phyloP scores from a whole-genome alignment of 2,329 filamentous ascomycete species.

The Myriosclerotinia duriaeana region DNA sequence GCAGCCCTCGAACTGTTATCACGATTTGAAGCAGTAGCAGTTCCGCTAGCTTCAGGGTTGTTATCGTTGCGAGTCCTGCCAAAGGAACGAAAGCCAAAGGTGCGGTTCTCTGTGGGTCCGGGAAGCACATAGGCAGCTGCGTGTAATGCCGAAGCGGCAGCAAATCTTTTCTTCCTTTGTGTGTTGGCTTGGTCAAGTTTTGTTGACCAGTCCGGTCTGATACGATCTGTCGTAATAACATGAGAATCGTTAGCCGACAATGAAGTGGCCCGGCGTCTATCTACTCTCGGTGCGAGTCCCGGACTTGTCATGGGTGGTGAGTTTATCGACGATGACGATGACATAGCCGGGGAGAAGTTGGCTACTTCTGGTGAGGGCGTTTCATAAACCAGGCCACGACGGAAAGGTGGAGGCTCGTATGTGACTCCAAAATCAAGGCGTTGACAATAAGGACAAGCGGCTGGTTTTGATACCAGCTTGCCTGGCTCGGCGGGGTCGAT shows the following conservation, averaged over 20 bases:
- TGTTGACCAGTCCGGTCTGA: conserved; percentile 91
- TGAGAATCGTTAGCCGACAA: conserved; percentile 80
- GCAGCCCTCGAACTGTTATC: conserved; percentile 34
- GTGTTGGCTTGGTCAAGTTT: conserved; percentile 83
- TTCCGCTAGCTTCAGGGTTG: conserved; percentile 39
- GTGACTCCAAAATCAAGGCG: conserved; percentile 96
- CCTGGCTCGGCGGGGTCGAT: conserved; percentile 44
- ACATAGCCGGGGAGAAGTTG: conserved; percentile 69
- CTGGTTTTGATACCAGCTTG: conserved; percentile 84
- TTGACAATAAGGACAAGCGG: conserved; percentile 91
- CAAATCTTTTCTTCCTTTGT: conserved; percentile 81
- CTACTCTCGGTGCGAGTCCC: conserved; percentile 29
- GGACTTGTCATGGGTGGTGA: conserved; percentile 46
- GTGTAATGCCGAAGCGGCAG: conserved; percentile 71
- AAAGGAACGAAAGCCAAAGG: conserved; percentile 40
- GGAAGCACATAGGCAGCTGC: conserved; percentile 64
- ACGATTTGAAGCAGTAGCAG: conserved; percentile 34
- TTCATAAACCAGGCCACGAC: conserved; percentile 74
- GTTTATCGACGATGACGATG: conserved; percentile 77
- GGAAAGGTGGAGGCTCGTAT: conserved; percentile 85
- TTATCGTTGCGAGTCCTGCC: conserved; percentile 37
- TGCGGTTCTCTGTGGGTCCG: conserved; percentile 34
- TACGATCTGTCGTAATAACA: conserved; percentile 88
- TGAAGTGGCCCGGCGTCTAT: conserved; percentile 60
- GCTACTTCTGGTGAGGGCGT: conserved; percentile 52